phyloP scores from a whole-genome alignment of 1,284 basidiomycete species.

The Neolentinus lepideus region DNA sequence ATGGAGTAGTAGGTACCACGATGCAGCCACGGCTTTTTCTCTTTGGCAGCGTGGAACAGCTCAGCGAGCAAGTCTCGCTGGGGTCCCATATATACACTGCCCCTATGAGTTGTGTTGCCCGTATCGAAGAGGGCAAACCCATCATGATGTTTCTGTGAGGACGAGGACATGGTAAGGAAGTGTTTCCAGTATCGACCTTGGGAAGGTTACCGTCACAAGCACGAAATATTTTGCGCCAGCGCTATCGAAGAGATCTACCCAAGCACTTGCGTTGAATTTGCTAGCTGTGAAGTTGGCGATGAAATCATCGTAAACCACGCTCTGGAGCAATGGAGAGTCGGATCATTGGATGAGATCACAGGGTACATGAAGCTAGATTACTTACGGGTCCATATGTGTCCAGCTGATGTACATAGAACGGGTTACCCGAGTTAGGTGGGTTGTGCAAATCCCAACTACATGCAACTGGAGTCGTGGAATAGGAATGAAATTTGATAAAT shows the following conservation, averaged over 20 bases:
- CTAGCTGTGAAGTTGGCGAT: slow-evolving; percentile 44
- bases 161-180: neutral
- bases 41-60: slow-evolving; percentile 41
- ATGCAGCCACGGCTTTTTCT: slow-evolving; percentile 39
- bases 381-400: slow-evolving; percentile 39
- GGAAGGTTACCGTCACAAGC: slow-evolving; percentile 35
- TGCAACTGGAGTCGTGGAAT: neutral
- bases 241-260: slow-evolving; percentile 45
- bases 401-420: slow-evolving; percentile 42
- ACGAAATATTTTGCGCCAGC: slow-evolving; percentile 61
- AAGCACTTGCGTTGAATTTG: slow-evolving; percentile 44
- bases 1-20: slow-evolving; percentile 46
- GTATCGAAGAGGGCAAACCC: slow-evolving; percentile 50
- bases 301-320: slow-evolving; percentile 50
- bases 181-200: neutral
- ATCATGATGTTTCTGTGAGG: slow-evolving; percentile 37
- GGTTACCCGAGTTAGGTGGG: slow-evolving; percentile 24
- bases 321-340: slow-evolving; percentile 17
- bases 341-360: neutral
- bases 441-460: slow-evolving; percentile 34
- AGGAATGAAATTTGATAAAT: neutral
- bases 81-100: slow-evolving; percentile 40
- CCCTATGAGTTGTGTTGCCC: slow-evolving; percentile 40
- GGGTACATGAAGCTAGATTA: neutral
- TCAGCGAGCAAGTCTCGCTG: slow-evolving; percentile 47